Conservation (phyloP, 179 eudicot species). For the Spinacia oleracea region DNA sequence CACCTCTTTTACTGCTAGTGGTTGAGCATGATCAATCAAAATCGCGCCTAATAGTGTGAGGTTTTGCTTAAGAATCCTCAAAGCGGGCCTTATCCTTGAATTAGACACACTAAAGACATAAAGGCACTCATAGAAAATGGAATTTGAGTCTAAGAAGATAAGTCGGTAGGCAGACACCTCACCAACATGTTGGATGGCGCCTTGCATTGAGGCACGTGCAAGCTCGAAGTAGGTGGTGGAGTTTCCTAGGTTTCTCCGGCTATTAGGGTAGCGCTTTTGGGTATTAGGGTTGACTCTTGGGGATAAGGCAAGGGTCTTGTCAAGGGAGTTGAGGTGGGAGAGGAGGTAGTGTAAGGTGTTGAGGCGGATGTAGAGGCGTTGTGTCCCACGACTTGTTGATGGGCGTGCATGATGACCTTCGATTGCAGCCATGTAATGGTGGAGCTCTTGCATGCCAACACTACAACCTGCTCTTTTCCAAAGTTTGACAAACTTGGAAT, state of each 20-base stretch:
- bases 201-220: slow-evolving; percentile 51
- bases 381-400: slow-evolving; percentile 93
- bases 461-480: slow-evolving; percentile 73
- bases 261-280: slow-evolving; percentile 30
- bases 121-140: slow-evolving; percentile 61
- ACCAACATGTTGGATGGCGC: slow-evolving; percentile 59
- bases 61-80: slow-evolving; percentile 70
- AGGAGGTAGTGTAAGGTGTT: slow-evolving; percentile 87
- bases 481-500: slow-evolving; percentile 61
- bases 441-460: slow-evolving; percentile 41
- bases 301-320: slow-evolving; percentile 60
- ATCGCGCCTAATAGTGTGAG: slow-evolving; percentile 67
- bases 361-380: slow-evolving; percentile 88
- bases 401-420: slow-evolving; percentile 68
- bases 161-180: slow-evolving; percentile 89
- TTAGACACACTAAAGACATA: slow-evolving; percentile 51
- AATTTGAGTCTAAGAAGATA: slow-evolving; percentile 73
- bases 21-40: slow-evolving; percentile 70
- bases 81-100: slow-evolving; percentile 59
- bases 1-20: slow-evolving; percentile 72
- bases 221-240: slow-evolving; percentile 65
- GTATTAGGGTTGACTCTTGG: slow-evolving; percentile 46
- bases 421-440: slow-evolving; percentile 30
- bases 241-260: slow-evolving; percentile 35
- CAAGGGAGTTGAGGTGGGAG: slow-evolving; percentile 70